phyloP scores from a whole-genome alignment of 345 rosid species.

The Ricinus communis region DNA sequence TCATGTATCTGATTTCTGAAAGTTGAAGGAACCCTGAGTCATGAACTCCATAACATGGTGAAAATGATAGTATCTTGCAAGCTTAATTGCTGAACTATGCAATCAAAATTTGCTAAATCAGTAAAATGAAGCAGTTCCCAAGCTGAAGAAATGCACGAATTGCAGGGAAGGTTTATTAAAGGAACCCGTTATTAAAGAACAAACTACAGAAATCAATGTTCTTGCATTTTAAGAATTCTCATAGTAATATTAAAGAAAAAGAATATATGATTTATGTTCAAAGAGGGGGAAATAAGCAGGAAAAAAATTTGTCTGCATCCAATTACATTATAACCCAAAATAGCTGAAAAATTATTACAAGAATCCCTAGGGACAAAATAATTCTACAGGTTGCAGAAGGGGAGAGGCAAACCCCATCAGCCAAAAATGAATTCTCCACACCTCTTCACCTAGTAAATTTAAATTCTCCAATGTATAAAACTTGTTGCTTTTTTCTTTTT shows the following conservation, averaged over 20 bases:
- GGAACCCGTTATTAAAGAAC: not conserved
- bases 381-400: slow-evolving; percentile 33
- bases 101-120: not conserved
- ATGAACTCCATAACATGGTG: no score
- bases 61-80: no score
- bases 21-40: no score
- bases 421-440: slow-evolving; percentile 39
- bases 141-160: not conserved
- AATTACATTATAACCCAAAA: slow-evolving; percentile 16
- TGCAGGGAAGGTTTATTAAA: no score
- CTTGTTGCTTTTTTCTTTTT: slow-evolving; percentile 19
- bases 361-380: slow-evolving; percentile 31
- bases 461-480: slow-evolving; percentile 41
- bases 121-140: not conserved
- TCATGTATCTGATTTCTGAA: no score
- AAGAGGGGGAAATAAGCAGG: not conserved
- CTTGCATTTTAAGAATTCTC: not conserved
- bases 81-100: no score
- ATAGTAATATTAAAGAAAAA: not conserved
- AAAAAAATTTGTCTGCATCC: slow-evolving; percentile 15
- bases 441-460: slow-evolving; percentile 33
- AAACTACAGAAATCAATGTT: no score
- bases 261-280: not conserved
- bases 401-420: slow-evolving; percentile 27
- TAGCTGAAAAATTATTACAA: slow-evolving; percentile 40